Evolutionary conservation across 768 basidiomycete species (phyloP).

Genomic region (Paxillus rubicundulus): DNA sequence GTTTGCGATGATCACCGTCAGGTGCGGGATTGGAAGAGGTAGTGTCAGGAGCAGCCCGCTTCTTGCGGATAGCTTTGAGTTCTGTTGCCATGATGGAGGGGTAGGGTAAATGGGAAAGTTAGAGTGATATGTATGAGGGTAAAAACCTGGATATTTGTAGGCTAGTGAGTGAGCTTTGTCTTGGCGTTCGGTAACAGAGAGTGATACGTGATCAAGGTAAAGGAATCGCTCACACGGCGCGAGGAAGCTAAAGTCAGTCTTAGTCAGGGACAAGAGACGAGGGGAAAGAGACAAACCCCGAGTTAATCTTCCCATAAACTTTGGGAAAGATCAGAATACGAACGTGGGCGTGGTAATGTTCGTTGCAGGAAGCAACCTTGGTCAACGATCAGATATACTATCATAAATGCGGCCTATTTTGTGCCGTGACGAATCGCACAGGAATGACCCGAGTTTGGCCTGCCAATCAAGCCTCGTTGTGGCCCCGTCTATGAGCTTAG

Average conservation of each 20-base stretch:
- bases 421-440: not conserved
- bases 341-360: slow-evolving; percentile 21
- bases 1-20: slow-evolving; percentile 55
- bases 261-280: slow-evolving; percentile 10
- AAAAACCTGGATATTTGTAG: slow-evolving; percentile 29
- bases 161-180: slow-evolving; percentile 6
- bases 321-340: slow-evolving; percentile 17
- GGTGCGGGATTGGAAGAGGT: slow-evolving; percentile 31
- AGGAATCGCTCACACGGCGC: slow-evolving; percentile 6
- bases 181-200: slow-evolving; percentile 19
- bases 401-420: slow-evolving; percentile 10
- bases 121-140: slow-evolving; percentile 1
- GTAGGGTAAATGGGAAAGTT: slow-evolving; percentile 1
- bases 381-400: slow-evolving; percentile 3
- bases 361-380: not conserved
- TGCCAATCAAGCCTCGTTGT: too few relatives aligned
- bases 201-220: slow-evolving; percentile 4
- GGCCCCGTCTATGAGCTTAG: not conserved
- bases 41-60: slow-evolving; percentile 25
- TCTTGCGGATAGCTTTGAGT: slow-evolving; percentile 27
- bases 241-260: slow-evolving; percentile 8
- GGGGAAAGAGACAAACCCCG: slow-evolving; percentile 7
- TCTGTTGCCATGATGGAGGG: slow-evolving; percentile 27
- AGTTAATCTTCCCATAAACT: slow-evolving; percentile 18
- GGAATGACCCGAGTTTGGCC: too few relatives aligned